Conservation (phyloP, 495 filamentous ascomycete species). For the Podospora appendiculata region DNA sequence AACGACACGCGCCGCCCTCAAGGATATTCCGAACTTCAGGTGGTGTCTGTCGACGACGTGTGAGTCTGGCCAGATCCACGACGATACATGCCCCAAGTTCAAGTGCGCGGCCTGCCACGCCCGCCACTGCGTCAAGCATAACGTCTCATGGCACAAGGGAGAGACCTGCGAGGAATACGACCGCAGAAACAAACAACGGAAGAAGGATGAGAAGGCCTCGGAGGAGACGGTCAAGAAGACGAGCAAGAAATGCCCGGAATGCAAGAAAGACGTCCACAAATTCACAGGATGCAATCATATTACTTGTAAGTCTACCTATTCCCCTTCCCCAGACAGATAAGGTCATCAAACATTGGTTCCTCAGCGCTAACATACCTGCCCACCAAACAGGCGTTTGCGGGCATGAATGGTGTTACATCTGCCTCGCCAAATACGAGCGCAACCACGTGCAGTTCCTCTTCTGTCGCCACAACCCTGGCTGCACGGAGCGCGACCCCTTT, state of each 20-base stretch:
- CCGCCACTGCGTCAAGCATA: conserved; percentile 34
- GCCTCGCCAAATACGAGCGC: conserved; percentile 23
- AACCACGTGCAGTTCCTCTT: conserved; percentile 20
- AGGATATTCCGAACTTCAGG: conserved; percentile 27
- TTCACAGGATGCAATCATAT: conserved; percentile 44
- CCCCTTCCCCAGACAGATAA: background rate
- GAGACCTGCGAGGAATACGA: conserved; percentile 44
- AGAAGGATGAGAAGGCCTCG: conserved; percentile 28
- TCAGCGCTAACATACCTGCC: background rate
- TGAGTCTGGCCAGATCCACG: conserved; percentile 35
- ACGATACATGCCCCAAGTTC: conserved; percentile 26
- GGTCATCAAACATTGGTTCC: too few species aligned
- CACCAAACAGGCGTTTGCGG: conserved; percentile 25
- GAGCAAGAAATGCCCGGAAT: conserved; percentile 37
- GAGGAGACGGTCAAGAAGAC: conserved; percentile 29
- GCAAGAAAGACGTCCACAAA: conserved; percentile 34
- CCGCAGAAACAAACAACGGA: conserved; percentile 14
- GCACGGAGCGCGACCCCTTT: conserved; percentile 18
- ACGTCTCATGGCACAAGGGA: conserved; percentile 39
- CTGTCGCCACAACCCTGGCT: conserved; percentile 25
- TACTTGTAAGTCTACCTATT: conserved; percentile 26
- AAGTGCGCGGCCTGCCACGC: conserved; percentile 30
- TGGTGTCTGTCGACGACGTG: conserved; percentile 35
- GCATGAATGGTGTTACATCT: conserved; percentile 41
- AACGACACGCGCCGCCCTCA: conserved; percentile 20